Evolutionary conservation across 805 yeast species (phyloP).

Genomic region (Candida dajiaensis): DNA sequence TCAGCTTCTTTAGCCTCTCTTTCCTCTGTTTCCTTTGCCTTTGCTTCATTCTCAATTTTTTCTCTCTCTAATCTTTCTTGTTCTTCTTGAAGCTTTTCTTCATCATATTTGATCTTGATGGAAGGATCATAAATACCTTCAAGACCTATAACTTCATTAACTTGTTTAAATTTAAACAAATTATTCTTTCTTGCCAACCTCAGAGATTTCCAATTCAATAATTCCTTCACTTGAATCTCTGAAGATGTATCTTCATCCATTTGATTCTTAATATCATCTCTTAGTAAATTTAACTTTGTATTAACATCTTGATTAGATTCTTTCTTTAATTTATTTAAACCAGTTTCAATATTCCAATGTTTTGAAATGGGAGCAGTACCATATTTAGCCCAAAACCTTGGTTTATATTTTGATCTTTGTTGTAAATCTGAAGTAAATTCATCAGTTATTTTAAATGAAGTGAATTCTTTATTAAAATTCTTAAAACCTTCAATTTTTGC

Average conservation of each 20-base stretch:
- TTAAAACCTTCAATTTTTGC: constrained; percentile 8
- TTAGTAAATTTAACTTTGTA: constrained; percentile 1
- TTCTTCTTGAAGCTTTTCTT: constrained; percentile 10
- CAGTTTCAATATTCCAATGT: constrained; percentile 36
- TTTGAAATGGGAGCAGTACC: constrained; percentile 24
- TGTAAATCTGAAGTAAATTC: constrained; percentile 1
- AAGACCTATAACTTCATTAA: constrained; percentile 30
- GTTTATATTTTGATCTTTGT: constrained; percentile 5
- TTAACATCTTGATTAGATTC: constrained; percentile 4
- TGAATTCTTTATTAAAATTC: constrained; percentile 2
- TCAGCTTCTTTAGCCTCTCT: constrained; percentile 8
- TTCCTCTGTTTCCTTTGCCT: constrained; percentile 9
- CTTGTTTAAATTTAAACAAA: constrained; percentile 31
- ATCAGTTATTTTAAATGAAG: constrained; percentile 2
- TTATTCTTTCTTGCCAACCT: constrained; percentile 33
- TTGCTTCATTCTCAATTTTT: constrained; percentile 17
- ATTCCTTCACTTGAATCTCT: constrained; percentile 6
- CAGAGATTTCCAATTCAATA: constrained; percentile 37
- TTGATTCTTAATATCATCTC: not conserved
- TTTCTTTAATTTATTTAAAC: constrained; percentile 28
- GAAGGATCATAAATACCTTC: constrained; percentile 32
- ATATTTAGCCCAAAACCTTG: constrained; percentile 18
- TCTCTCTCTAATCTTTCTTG: constrained; percentile 9
- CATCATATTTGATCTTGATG: constrained; percentile 14
- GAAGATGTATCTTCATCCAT: constrained; percentile 3